phyloP scores from a whole-genome alignment of 164 flowering plant species.

The Protea cynaroides region DNA sequence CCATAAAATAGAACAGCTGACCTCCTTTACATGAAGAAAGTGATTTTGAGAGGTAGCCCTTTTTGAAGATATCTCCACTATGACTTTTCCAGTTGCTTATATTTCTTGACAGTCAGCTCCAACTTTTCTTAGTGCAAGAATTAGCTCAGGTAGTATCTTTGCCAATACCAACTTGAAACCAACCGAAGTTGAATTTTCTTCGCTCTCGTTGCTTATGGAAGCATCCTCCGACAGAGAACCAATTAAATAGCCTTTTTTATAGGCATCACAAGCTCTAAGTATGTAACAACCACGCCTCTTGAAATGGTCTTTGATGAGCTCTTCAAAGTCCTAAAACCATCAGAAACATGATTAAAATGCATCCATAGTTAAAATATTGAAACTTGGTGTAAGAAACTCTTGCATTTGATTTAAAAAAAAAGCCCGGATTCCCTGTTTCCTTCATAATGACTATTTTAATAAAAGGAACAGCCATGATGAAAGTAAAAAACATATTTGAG shows the following conservation, averaged over 20 bases:
- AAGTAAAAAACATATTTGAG: too few relatives aligned
- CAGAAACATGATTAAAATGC: neutral
- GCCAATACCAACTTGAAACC: slow-evolving; percentile 95
- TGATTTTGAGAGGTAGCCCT: neutral
- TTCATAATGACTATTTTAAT: neutral
- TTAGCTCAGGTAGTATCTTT: slow-evolving; percentile 80
- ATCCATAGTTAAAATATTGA: neutral
- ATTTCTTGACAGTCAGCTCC: slow-evolving; percentile 80
- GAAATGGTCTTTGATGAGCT: slow-evolving; percentile 70
- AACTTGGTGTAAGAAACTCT: neutral
- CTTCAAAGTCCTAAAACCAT: slow-evolving; percentile 72
- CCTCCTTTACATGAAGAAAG: slow-evolving; percentile 9
- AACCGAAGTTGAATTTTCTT: slow-evolving; percentile 62
- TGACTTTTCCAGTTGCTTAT: slow-evolving; percentile 47
- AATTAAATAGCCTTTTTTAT: slow-evolving; percentile 78
- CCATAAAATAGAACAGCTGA: slow-evolving; percentile 4
- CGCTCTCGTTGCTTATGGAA: slow-evolving; percentile 33
- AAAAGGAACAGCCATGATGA: too few relatives aligned
- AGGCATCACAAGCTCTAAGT: slow-evolving; percentile 92
- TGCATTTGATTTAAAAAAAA: neutral
- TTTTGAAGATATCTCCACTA: slow-evolving; percentile 14
- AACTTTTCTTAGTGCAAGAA: slow-evolving; percentile 44
- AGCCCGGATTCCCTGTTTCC: neutral
- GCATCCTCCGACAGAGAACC: slow-evolving; percentile 84
- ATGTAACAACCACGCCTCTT: slow-evolving; percentile 74